These are phyloP conservation scores for Mycena olivaceomarginata DNA, from an alignment of 768 basidiomycete species.

Conservation along the genomic window DNA sequence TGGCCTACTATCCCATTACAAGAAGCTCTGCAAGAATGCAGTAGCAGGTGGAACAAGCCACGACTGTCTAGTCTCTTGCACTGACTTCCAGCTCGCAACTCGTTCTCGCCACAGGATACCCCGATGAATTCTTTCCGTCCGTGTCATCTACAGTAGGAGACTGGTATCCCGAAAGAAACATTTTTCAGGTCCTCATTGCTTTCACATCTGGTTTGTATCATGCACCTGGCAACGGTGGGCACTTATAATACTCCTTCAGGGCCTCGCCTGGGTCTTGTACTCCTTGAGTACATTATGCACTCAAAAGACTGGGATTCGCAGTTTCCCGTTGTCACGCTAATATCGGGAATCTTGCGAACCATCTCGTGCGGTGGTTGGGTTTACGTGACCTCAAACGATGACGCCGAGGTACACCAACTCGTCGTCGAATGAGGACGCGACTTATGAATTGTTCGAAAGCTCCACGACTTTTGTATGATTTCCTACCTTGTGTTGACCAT, in stretches of 20 bases:
- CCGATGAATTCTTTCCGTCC: constrained; percentile 94
- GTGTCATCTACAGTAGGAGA: constrained; percentile 95
- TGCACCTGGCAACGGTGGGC: too few relatives aligned
- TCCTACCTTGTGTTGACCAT: constrained; percentile 88
- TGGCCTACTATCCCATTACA: constrained; percentile 84
- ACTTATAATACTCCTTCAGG: constrained; percentile 58
- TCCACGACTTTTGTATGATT: constrained; percentile 93
- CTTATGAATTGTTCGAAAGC: neutral
- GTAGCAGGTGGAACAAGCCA: too few relatives aligned
- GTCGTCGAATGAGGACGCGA: neutral
- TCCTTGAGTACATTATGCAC: constrained; percentile 77
- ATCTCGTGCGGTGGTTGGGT: constrained; percentile 95
- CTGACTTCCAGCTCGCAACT: too few relatives aligned
- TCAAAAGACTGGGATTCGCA: constrained; percentile 56
- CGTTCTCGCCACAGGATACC: too few relatives aligned
- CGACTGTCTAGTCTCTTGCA: too few relatives aligned
- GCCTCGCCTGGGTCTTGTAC: constrained; percentile 83
- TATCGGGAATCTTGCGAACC: constrained; percentile 82
- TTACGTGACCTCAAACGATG: constrained; percentile 89
- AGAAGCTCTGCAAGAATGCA: constrained; percentile 90
- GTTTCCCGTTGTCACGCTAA: constrained; percentile 72
- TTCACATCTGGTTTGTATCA: constrained; percentile 78
- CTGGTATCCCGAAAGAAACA: constrained; percentile 90
- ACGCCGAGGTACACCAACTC: constrained; percentile 72
- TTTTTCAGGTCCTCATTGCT: constrained; percentile 93